A percentile compares a stretch with the other conserved stretches of the same genome.
These are phyloP conservation scores for Lepiota venenata DNA, from an alignment of 768 basidiomycete genomes.

Conservation along the genomic window DNA sequence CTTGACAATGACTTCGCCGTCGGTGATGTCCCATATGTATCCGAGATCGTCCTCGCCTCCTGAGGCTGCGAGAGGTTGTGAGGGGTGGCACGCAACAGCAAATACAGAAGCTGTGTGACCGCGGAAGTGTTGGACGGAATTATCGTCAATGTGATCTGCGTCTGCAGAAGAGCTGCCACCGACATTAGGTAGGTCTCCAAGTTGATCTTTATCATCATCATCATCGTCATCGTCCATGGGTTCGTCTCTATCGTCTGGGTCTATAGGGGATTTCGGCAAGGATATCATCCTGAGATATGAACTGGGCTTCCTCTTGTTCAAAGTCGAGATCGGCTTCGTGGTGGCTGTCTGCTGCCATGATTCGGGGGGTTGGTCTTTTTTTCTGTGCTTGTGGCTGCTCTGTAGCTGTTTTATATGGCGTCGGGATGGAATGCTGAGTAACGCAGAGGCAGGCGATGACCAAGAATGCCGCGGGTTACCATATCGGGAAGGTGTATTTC, in stretches of 20 bases:
- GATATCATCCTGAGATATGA: constrained; percentile 65
- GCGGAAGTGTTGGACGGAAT: constrained; percentile 66
- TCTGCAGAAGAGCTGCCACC: constrained; percentile 29
- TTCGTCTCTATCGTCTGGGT: constrained; percentile 43
- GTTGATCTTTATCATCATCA: constrained; percentile 41
- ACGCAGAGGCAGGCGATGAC: constrained; percentile 6
- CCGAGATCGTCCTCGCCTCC: constrained; percentile 96
- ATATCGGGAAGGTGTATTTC: constrained; percentile 22
- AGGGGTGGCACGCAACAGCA: constrained; percentile 79
- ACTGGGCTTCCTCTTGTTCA: constrained; percentile 36
- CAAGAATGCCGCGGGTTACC: constrained; percentile 18
- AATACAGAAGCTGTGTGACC: constrained; percentile 81
- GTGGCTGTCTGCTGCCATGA: constrained; percentile 32
- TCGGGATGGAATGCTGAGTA: constrained; percentile 12
- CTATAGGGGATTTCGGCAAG: constrained; percentile 60
- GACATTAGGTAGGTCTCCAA: constrained; percentile 37
- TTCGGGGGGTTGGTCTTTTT: too few relatives aligned
- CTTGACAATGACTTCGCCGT: constrained; percentile 77
- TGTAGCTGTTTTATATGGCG: neutral
- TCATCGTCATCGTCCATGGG: constrained; percentile 75
- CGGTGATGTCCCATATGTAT: constrained; percentile 88
- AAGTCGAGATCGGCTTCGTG: constrained; percentile 34
- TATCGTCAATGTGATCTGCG: constrained; percentile 42
- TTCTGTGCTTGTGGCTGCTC: too few relatives aligned
- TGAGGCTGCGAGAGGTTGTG: constrained; percentile 77